Conservation (phyloP, 805 yeast genomes). For the Hermanozyma aechmeae region DNA sequence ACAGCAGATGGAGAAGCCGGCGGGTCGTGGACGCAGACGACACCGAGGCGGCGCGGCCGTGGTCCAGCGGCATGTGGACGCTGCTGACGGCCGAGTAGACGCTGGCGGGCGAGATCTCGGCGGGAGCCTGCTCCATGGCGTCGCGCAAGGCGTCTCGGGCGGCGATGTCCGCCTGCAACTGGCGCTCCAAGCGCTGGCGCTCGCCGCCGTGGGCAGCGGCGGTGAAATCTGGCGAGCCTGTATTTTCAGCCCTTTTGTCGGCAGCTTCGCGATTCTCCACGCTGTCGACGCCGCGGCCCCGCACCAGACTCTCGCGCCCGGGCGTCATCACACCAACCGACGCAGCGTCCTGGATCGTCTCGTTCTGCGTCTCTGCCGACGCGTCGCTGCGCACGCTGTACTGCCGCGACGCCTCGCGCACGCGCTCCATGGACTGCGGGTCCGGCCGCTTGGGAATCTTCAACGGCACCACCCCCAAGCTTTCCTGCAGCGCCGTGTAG, state of each 20-base stretch:
- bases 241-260: not conserved
- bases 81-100: no score
- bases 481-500: constrained; percentile 1
- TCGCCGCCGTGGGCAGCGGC: no score
- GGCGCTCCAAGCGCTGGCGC: no score
- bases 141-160: no score
- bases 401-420: constrained; percentile 7
- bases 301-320: no score
- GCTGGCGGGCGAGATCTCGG: no score
- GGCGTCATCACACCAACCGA: not conserved
- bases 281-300: not conserved
- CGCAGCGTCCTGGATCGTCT: not conserved
- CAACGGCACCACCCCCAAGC: constrained; percentile 1
- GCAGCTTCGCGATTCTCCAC: not conserved
- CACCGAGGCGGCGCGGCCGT: no score
- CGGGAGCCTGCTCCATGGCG: no score
- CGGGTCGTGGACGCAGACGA: no score
- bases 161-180: no score
- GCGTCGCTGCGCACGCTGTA: not conserved
- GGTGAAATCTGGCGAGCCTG: not conserved
- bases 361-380: not conserved
- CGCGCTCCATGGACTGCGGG: constrained; percentile 6
- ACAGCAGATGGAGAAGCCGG: not conserved
- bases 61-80: no score
- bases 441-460: constrained; percentile 9